Evolutionary conservation across 176 grass and related monocot species (phyloP).

Genomic region (Phyllostachys edulis): DNA sequence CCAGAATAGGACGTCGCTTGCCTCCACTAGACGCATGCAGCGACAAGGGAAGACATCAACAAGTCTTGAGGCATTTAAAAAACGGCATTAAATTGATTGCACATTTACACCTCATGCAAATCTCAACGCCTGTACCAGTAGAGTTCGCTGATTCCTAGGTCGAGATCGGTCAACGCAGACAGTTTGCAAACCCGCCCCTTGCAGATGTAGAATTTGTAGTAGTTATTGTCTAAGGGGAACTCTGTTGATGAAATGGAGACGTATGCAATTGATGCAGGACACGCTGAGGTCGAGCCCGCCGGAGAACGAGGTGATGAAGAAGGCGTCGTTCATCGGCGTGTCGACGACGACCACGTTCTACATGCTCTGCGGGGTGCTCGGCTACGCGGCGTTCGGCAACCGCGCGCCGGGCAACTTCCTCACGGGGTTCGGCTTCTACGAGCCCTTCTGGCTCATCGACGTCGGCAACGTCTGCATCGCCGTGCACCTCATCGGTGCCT

Average conservation of each 20-base stretch:
- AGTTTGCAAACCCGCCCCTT: background rate
- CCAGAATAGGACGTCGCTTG: background rate
- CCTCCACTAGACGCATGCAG: background rate
- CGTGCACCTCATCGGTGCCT: constrained; percentile 89
- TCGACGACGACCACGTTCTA: constrained; percentile 81
- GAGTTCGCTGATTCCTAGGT: background rate
- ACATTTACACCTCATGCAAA: background rate
- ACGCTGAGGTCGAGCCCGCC: constrained; percentile 80
- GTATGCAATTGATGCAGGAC: constrained; percentile 44
- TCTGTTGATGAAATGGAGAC: background rate
- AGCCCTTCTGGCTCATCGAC: constrained; percentile 95
- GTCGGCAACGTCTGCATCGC: constrained; percentile 82
- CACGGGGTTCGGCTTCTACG: constrained; percentile 92
- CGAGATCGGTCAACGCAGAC: background rate
- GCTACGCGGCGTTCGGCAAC: constrained; percentile 90
- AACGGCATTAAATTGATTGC: background rate
- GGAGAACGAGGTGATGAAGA: constrained; percentile 94
- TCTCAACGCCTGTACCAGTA: background rate
- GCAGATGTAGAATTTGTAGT: background rate
- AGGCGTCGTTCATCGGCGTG: constrained; percentile 77
- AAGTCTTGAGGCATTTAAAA: background rate
- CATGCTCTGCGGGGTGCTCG: constrained; percentile 82
- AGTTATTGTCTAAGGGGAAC: background rate
- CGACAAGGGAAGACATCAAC: background rate
- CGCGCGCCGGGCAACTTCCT: constrained; percentile 87